A percentile compares a stretch with the other conserved stretches of the same genome.
phyloP scores from a whole-genome alignment of 805 yeast genomes.

The Wickerhamiella alocasiicola region DNA sequence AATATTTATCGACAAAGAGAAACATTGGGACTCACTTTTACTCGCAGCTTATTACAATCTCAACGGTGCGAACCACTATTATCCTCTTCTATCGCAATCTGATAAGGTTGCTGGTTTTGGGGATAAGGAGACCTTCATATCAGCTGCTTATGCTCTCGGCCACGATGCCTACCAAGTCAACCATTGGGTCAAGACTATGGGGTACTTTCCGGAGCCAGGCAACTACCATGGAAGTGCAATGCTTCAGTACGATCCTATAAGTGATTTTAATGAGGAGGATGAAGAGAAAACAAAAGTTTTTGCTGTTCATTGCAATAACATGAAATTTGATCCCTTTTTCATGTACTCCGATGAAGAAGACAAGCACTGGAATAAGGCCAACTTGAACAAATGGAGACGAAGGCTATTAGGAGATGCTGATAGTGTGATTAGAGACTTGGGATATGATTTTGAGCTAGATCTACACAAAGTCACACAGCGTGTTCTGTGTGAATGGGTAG shows the following conservation, averaged over 20 bases:
- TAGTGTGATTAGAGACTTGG: conserved; percentile 9
- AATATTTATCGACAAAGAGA: conserved; percentile 42
- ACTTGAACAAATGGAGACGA: conserved; percentile 10
- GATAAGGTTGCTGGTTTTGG: conserved; percentile 61
- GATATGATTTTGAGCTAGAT: conserved; percentile 16
- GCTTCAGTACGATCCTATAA: conserved; percentile 63
- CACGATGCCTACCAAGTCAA: conserved; percentile 46
- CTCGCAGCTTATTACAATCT: conserved; percentile 54
- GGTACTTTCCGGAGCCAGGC: conserved; percentile 18
- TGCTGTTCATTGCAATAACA: conserved; percentile 18
- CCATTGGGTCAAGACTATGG: conserved; percentile 29
- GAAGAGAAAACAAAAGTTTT: conserved; percentile 5
- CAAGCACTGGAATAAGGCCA: conserved; percentile 10
- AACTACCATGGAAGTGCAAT: conserved; percentile 29
- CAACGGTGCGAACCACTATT: conserved; percentile 48
- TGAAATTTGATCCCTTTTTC: conserved; percentile 18
- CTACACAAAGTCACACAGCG: conserved; percentile 14
- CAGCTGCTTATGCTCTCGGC: conserved; percentile 52
- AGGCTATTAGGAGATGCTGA: conserved; percentile 17
- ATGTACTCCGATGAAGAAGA: conserved; percentile 13
- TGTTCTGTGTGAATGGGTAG: conserved; percentile 20
- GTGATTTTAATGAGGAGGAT: conserved; percentile 34
- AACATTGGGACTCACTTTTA: conserved; percentile 45
- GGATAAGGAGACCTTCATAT: conserved; percentile 65
- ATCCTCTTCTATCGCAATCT: conserved; percentile 45